Base-by-base conservation (phyloP, 2,329 filamentous ascomycete species). In the Cytospora paraplurivora region DNA sequence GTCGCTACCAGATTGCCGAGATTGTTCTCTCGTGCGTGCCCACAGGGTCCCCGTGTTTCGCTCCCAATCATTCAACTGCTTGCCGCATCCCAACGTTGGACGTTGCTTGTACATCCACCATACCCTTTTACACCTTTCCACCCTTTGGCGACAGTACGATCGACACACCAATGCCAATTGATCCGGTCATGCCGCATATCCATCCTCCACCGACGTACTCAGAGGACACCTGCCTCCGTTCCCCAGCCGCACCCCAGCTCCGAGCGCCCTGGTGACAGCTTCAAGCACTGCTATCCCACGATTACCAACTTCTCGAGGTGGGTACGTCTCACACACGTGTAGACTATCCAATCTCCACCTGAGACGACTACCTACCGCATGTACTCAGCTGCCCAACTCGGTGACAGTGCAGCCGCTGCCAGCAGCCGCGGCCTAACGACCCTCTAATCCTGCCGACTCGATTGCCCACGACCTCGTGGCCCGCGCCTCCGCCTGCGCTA, bases 131-230 rank as follows among this genome's bases (percentile, higher is more conserved):
- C 38, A 41, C 38, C 38, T 15, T 41, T 13, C 38, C 38, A 41
- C 38, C 38, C 38, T 19, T 19, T 44, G 41, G 41, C 17, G 41
- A 44, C 17, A 44, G 41, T 44, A 44, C 41, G 4, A 54, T 49
- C 38, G 8, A 37, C 51, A 27, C 50, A 33, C 27, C 27, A 27
- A 27, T 49, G 51, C 6, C 38, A 51, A 13, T 44, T 19, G 17
- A 17, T 47, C 47, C 58, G 58, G 58, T 41, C 58, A 60, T 60
- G 58, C 58, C 58, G 58, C 52, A 47, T 61, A 34, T 32, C 27
- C 38, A 34, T 55, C 38, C 38, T 49, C 58, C 52, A 54, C 52
- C 49, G 51, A 61, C 35, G 37, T 38, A 52, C 47, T 38, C 34
- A 37, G 58, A 61, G 38, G 58, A 55, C 51, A 32, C 51, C 38